Evolutionary conservation across 306 rosid genomes (phyloP), one percentile per base, ranked within the genome.

Genomic region (Cercis canadensis): DNA sequence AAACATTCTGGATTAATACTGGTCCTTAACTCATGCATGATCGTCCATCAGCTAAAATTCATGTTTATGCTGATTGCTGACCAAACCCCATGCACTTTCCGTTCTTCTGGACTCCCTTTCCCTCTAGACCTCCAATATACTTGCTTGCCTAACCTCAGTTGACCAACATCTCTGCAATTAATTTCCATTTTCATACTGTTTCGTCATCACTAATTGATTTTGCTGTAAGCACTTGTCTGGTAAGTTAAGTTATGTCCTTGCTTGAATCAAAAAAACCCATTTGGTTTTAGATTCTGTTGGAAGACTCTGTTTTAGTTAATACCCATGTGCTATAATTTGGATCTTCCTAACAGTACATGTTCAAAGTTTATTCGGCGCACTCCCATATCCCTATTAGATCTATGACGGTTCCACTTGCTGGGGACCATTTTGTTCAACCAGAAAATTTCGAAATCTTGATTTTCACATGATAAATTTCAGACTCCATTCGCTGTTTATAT

Each of bases 311-410:
- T 75, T 64, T 63, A 59, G 15, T 53, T 6, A 7, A 47, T 32
- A 69, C 66, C 78, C 82, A 65, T 73, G 78, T 76, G 73, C 17
- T 10, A 3, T 57, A 40, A 29, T 53, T 43, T 65, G 24, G 49
- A 13, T 52, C 19, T 76, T 69, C 8, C 36, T 32, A 7, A 62
- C 74, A 74, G 33, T 72, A 34, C 55, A 19, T 65, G 65, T 55
- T 80, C 70, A 31, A 32, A 46, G 47, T 40, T 58, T 84, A 63
- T 62, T 74, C 14, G 49, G 75, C 57, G 39, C 57, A 8, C 37
- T 36, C 59, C 46, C 32, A 56, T n/a, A n/a, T n/a, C n/a, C n/a
- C n/a, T n/a, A n/a, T n/a, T 75, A 81, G 88, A 81, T 87, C 83
- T 74, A 53, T 40, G 18, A 14, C 11, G 59, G 67, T 43, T 34